Evolutionary conservation across 2,329 filamentous ascomycete species (phyloP).

Genomic region (Bertia moriformis): DNA sequence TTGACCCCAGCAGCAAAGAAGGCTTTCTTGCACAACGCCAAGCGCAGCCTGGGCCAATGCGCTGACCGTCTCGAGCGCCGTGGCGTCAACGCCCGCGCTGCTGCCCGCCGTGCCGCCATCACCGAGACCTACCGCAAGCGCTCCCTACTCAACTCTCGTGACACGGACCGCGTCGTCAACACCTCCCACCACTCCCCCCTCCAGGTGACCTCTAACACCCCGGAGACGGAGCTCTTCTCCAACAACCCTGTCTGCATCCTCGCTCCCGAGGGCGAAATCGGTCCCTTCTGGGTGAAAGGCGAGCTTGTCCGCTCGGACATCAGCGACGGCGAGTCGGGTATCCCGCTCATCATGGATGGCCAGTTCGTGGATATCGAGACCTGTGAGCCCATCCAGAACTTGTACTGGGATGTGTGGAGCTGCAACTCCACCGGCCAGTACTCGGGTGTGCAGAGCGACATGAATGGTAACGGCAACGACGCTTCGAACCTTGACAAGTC

Average conservation of each 20-base stretch:
- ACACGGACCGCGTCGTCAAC: background rate
- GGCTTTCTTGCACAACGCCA: background rate
- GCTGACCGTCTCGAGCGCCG: slow-evolving; percentile 7
- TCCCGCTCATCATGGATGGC: slow-evolving; percentile 22
- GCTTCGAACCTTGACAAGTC: slow-evolving; percentile 20
- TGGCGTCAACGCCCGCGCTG: slow-evolving; percentile 9
- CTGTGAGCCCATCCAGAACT: slow-evolving; percentile 19
- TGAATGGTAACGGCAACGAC: slow-evolving; percentile 24
- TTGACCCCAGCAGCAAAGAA: background rate
- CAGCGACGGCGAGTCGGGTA: slow-evolving; percentile 17
- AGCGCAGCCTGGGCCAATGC: slow-evolving; percentile 9
- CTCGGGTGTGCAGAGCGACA: slow-evolving; percentile 23
- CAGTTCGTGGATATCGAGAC: slow-evolving; percentile 25
- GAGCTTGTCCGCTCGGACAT: slow-evolving; percentile 21
- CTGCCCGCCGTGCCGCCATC: slow-evolving; percentile 9
- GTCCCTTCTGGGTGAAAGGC: slow-evolving; percentile 21
- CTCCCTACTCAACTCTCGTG: background rate
- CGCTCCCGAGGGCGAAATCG: slow-evolving; percentile 14
- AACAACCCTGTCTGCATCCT: slow-evolving; percentile 9
- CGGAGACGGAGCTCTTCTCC: background rate
- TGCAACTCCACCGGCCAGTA: slow-evolving; percentile 31
- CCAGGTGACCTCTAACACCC: background rate
- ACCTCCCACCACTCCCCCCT: background rate
- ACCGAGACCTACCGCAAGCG: slow-evolving; percentile 3
- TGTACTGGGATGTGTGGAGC: slow-evolving; percentile 10